Percentiles rank a stretch among this genome's conserved stretches.
Conservation (phyloP, 192 early-diverging fungal genomes). For the Backusella macrospora region DNA sequence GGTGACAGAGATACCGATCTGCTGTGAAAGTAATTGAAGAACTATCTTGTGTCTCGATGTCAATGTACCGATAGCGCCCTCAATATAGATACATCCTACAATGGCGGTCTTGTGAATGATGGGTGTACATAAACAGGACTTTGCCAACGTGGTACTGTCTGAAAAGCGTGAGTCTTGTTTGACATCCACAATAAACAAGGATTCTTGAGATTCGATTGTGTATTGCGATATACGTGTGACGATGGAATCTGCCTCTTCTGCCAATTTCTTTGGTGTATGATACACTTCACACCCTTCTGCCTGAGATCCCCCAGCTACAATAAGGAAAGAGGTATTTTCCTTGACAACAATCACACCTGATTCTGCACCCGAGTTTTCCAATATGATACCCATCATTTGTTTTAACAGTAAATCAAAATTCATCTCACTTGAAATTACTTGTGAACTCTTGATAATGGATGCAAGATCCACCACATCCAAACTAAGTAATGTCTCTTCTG, state of each 20-base stretch:
- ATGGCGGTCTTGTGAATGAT: constrained; percentile 48
- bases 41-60: constrained; percentile 39
- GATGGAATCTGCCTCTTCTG: constrained; percentile 34
- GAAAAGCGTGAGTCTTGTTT: constrained; percentile 35
- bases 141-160: constrained; percentile 31
- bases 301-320: constrained; percentile 38
- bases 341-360: constrained; percentile 42
- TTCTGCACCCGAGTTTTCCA: constrained; percentile 44
- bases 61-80: constrained; percentile 39
- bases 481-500: constrained; percentile 35
- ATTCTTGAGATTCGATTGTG: constrained; percentile 33
- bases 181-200: constrained; percentile 31
- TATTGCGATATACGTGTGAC: constrained; percentile 33
- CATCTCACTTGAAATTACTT: constrained; percentile 48
- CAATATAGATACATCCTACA: constrained; percentile 53
- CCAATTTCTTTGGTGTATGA: constrained; percentile 25
- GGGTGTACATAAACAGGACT: constrained; percentile 50
- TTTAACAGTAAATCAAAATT: constrained; percentile 42
- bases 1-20: constrained; percentile 53
- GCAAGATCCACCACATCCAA: constrained; percentile 42
- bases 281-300: constrained; percentile 27
- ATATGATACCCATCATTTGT: constrained; percentile 38
- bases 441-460: constrained; percentile 42
- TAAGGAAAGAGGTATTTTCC: constrained; percentile 31
- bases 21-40: constrained; percentile 48